Conservation (phyloP, 352 stramenopile species). For the Phytophthora fragariae region DNA sequence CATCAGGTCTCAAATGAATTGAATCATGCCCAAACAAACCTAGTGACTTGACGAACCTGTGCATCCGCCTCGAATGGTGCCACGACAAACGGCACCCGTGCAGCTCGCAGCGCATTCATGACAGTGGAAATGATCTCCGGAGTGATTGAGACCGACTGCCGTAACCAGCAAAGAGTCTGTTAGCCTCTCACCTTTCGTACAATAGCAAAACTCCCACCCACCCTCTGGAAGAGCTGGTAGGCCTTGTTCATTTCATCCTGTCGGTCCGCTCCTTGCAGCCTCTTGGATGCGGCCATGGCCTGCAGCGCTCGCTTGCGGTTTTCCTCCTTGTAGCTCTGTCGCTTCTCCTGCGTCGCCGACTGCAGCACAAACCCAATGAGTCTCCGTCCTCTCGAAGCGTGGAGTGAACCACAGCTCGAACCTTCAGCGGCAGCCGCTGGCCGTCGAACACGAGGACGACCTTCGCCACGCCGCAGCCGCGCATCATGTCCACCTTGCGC, state of each 20-base stretch:
- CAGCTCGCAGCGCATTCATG: constrained; percentile 57
- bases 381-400: not conserved
- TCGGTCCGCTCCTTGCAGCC: constrained; percentile 52
- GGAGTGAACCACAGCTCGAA: constrained; percentile 5
- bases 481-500: constrained; percentile 74
- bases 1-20: not conserved
- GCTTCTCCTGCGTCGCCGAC: constrained; percentile 74
- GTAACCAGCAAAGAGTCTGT: constrained; percentile 1
- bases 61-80: constrained; percentile 81
- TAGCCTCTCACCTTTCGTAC: not conserved
- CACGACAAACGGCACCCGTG: constrained; percentile 65
- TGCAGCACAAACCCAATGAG: constrained; percentile 22
- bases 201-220: constrained; percentile 17
- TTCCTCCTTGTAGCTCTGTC: constrained; percentile 61
- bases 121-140: constrained; percentile 65
- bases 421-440: constrained; percentile 77
- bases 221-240: constrained; percentile 66
- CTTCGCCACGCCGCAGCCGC: constrained; percentile 56
- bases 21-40: not conserved
- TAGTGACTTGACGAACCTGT: constrained; percentile 36
- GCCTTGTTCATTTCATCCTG: constrained; percentile 67
- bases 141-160: constrained; percentile 72
- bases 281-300: constrained; percentile 56
- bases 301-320: constrained; percentile 63
- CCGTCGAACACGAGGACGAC: constrained; percentile 83